A percentile compares a stretch with the other conserved stretches of the same genome.
These are phyloP conservation scores for Cyanidioschyzon merolae DNA, from an alignment of 23 red algal genomes.

Conservation along the genomic window DNA sequence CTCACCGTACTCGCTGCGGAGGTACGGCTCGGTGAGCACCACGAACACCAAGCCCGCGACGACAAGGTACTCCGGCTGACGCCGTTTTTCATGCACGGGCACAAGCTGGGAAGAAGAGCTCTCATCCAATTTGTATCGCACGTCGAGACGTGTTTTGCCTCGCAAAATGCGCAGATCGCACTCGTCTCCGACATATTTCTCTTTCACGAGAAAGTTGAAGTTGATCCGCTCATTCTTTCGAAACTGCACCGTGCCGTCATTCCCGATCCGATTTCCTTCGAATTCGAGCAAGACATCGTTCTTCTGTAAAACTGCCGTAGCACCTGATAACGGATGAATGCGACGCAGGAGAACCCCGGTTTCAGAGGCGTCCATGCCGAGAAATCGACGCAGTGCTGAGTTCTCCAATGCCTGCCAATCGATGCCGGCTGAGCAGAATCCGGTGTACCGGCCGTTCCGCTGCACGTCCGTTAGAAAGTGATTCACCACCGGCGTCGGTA, in stretches of 20 bases:
- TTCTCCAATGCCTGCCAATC: slow-evolving; percentile 79
- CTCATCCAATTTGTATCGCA: slow-evolving; percentile 41
- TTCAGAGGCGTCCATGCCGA: slow-evolving; percentile 29
- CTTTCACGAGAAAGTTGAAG: slow-evolving; percentile 62
- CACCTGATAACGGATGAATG: slow-evolving; percentile 46
- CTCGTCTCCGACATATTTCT: slow-evolving; percentile 53
- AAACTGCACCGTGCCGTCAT: slow-evolving; percentile 74
- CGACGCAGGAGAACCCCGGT: slow-evolving; percentile 63
- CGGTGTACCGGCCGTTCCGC: slow-evolving; percentile 60
- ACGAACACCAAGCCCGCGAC: slow-evolving; percentile 81
- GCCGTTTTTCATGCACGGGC: slow-evolving; percentile 48
- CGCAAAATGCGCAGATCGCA: slow-evolving; percentile 46
- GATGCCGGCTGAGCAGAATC: slow-evolving; percentile 70
- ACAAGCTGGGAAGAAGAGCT: slow-evolving; percentile 52
- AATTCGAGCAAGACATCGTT: slow-evolving; percentile 75
- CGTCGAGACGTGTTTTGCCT: slow-evolving; percentile 34
- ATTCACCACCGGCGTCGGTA: slow-evolving; percentile 67
- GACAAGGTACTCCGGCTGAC: slow-evolving; percentile 69
- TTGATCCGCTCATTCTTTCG: slow-evolving; percentile 69
- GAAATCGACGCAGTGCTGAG: slow-evolving; percentile 32
- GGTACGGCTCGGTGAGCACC: slow-evolving; percentile 77
- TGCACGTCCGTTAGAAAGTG: slow-evolving; percentile 84
- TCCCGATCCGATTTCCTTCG: slow-evolving; percentile 62
- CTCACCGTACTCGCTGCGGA: slow-evolving; percentile 58
- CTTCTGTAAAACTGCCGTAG: slow-evolving; percentile 41